phyloP scores from a whole-genome alignment of 768 basidiomycete genomes.

The Pleurotus sapidus region DNA sequence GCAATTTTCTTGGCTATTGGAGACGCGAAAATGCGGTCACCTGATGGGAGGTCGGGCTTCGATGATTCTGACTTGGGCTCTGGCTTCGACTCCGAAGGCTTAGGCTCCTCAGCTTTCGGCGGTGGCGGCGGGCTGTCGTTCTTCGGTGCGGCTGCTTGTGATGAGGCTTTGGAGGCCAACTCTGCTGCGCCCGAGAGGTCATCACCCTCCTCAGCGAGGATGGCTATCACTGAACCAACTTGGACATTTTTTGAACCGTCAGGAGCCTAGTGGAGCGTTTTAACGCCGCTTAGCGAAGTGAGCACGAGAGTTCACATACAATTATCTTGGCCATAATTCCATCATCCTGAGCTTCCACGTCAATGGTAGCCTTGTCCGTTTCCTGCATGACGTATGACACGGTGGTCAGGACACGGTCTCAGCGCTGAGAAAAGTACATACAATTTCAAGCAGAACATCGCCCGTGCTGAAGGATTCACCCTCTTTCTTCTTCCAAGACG shows the following conservation, averaged over 20 bases:
- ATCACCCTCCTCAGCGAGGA: conserved; percentile 94
- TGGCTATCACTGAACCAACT: conserved; percentile 88
- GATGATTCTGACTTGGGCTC: conserved; percentile 33
- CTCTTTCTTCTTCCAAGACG: conserved; percentile 96
- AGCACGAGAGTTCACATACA: conserved; percentile 42
- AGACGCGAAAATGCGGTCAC: conserved; percentile 89
- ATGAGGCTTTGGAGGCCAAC: conserved; percentile 60
- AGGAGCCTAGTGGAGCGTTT: conserved; percentile 44
- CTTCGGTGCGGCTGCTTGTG: conserved; percentile 36
- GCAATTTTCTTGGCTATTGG: conserved; percentile 98
- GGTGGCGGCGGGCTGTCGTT: conserved; percentile 37
- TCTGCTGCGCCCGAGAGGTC: conserved; percentile 82
- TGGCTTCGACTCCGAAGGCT: conserved; percentile 19
- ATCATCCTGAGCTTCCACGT: conserved; percentile 98
- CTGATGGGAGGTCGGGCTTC: conserved; percentile 56
- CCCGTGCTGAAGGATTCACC: conserved; percentile 87
- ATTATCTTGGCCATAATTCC: conserved; percentile 97
- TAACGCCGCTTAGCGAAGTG: not conserved
- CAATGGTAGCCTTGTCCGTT: conserved; percentile 99
- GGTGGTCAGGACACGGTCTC: conserved; percentile 10
- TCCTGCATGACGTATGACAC: conserved; percentile 51
- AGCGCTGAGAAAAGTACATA: conserved; percentile 33
- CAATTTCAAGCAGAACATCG: conserved; percentile 95
- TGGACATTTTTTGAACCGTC: conserved; percentile 86
- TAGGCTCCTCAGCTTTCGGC: conserved; percentile 12